phyloP scores from a whole-genome alignment of 2,329 filamentous ascomycete species.

The Fusarium oligoseptatum region DNA sequence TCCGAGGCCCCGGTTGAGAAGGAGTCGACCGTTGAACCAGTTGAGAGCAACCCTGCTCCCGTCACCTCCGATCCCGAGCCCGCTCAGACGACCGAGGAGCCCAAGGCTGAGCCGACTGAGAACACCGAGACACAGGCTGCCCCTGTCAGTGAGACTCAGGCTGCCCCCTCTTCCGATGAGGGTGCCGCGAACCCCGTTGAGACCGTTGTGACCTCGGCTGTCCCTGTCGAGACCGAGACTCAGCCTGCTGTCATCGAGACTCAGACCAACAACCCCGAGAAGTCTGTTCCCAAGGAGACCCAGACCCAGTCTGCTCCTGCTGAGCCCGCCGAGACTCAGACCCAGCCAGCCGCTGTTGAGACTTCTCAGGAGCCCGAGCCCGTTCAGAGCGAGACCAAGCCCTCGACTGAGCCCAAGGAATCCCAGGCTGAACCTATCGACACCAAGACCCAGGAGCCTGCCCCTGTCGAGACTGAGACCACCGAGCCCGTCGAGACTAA shows the following conservation, averaged over 20 bases:
- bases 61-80: conserved; percentile 18
- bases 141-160: conserved; percentile 1
- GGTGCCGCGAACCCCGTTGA: background rate
- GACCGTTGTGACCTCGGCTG: background rate
- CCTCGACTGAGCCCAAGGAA: background rate
- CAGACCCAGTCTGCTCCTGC: background rate
- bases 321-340: background rate
- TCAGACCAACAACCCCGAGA: background rate
- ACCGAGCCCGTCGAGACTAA: background rate
- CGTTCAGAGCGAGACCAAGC: background rate
- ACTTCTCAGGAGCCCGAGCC: conserved; percentile 4
- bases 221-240: conserved; percentile 4
- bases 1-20: conserved; percentile 15
- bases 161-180: conserved; percentile 13
- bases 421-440: background rate
- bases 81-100: conserved; percentile 19
- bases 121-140: conserved; percentile 18
- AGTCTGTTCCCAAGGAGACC: conserved; percentile 6
- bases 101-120: conserved; percentile 16
- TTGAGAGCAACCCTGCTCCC: background rate
- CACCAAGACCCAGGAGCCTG: background rate
- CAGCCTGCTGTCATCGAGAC: conserved; percentile 24
- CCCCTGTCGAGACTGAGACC: background rate
- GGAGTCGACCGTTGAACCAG: conserved; percentile 14
- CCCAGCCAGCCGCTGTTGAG: background rate